phyloP scores from a whole-genome alignment of 140 eudicot species.

The Cichorium intybus region DNA sequence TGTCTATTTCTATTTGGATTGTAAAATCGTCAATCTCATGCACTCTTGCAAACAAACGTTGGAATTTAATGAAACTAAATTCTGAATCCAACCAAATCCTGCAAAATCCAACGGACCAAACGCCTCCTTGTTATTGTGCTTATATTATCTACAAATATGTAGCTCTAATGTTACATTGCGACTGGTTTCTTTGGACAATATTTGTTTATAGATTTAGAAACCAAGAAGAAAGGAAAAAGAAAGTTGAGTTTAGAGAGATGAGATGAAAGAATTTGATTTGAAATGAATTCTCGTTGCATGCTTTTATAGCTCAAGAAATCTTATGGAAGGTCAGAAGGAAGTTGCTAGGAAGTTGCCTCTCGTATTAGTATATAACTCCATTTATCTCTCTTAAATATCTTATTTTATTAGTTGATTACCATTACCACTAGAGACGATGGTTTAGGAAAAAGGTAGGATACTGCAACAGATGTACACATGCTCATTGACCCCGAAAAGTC shows the following conservation, averaged over 20 bases:
- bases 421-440: background rate
- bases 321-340: conserved; percentile 1
- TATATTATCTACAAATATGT: background rate
- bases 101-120: background rate
- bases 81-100: background rate
- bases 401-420: background rate
- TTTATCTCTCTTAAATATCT: background rate
- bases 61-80: background rate
- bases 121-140: background rate
- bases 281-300: background rate
- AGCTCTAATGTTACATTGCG: background rate
- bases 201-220: background rate
- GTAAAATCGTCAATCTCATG: background rate
- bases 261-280: background rate
- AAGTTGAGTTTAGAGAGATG: background rate
- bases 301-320: background rate
- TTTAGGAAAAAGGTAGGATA: conserved; percentile 23
- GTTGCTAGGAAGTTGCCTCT: conserved; percentile 17
- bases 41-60: background rate
- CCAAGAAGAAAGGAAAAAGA: background rate
- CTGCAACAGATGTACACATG: too few relatives aligned
- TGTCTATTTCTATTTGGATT: background rate
- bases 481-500: conserved; percentile 5
- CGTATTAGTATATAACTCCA: background rate
- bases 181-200: background rate